Evolutionary conservation across 345 rosid species (phyloP), one percentile per base, ranked within the genome.

Genomic region (Populus simonii): DNA sequence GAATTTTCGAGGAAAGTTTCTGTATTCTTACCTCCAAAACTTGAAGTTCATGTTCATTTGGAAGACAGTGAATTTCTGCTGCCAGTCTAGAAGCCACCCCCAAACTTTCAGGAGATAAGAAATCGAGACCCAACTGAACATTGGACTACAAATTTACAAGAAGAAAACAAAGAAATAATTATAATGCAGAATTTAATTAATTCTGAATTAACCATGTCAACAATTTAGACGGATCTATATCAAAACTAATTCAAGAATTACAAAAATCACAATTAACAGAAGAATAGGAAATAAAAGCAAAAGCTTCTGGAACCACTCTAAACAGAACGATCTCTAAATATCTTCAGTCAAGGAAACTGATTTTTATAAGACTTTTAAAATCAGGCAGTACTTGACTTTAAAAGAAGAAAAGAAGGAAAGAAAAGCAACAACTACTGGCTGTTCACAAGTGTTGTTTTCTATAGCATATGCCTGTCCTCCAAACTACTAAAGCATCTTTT

Each of bases 101-200:
- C 81, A 96, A 82, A 72, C 98, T 96, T 79, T 93, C 99, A 63
- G 98, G 97, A 81, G 92, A 92, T 75, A 96, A 86, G 87, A 96
- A 96, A 87, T 96, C 98, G 23, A 93, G 92, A 17, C 90, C 97
- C 83, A 96, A 75, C 89, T 88, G 97, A 81, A 96, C 97, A 73
- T 79, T 96, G 70, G 99, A 96, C 99, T 93, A 90, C 80, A 81
- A 81, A 82, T 76, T 74, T n/a, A 47, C 33, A 74, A 38, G 33
- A 39, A 22, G 25, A n/a, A 9, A 53, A 45, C 11, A 22, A 66
- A 45, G 1, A 17, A 67, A 29, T 29, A 31, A 59, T 8, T 29
- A 36, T 6, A 35, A 59, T 22, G 62, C 66, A 25, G 59, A 33
- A 57, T 63, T 62, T 41, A 27, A 51, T 3, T 22, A 9, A 16